Conservation (phyloP, 208 protist species). For the Crithidia brevicula region DNA sequence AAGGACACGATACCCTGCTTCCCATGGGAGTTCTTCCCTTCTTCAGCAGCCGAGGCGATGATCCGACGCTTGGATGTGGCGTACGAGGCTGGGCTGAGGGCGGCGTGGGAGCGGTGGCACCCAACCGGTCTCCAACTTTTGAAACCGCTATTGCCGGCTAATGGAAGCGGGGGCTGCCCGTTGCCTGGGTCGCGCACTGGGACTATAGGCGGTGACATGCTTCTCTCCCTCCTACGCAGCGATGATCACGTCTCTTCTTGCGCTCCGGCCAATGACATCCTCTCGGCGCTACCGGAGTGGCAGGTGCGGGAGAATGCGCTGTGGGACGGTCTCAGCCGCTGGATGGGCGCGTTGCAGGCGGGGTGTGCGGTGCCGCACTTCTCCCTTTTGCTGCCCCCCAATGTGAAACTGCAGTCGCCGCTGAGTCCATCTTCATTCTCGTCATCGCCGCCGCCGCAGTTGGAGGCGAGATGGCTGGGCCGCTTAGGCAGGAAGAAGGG, state of each 20-base stretch:
- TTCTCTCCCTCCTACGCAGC: too few species aligned
- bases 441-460: background rate
- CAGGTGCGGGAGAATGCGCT: slow-evolving; percentile 15
- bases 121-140: background rate
- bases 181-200: background rate
- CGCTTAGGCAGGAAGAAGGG: slow-evolving; percentile 18
- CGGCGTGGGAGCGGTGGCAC: slow-evolving; percentile 1
- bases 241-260: too few species aligned
- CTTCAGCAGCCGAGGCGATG: slow-evolving; percentile 1
- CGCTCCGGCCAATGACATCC: background rate
- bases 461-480: background rate
- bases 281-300: background rate
- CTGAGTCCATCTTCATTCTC: too few species aligned
- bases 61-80: slow-evolving; percentile 9
- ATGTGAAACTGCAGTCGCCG: background rate
- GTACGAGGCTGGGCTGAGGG: background rate
- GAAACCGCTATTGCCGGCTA: background rate
- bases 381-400: slow-evolving; percentile 23
- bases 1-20: background rate
- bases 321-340: slow-evolving; percentile 9
- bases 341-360: slow-evolving; percentile 16
- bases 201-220: slow-evolving; percentile 9
- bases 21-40: slow-evolving; percentile 23
- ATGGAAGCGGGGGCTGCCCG: background rate
- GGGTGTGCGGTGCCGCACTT: slow-evolving; percentile 15